A percentile compares a stretch with the other conserved stretches of the same genome.
Conservation (phyloP, 345 rosid species). For the Populus nigra region DNA sequence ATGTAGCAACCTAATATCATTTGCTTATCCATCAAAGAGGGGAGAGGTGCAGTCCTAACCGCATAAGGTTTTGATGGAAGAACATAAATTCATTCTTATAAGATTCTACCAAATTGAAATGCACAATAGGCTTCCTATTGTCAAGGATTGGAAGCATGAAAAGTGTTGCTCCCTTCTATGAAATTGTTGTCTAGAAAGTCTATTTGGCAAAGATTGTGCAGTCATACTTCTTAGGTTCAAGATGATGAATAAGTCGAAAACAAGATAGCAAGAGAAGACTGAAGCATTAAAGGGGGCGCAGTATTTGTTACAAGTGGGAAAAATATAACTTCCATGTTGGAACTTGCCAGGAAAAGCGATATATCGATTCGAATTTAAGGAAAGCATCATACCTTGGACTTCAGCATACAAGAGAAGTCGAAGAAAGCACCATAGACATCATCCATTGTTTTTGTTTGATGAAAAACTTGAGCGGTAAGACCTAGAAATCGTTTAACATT, state of each 20-base stretch:
- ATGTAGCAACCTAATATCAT: background rate
- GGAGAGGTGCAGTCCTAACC: no score
- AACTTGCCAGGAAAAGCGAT: background rate
- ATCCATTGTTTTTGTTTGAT: conserved; percentile 73
- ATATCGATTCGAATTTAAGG: background rate
- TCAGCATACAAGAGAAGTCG: conserved; percentile 70
- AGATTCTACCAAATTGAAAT: background rate
- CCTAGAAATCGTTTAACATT: conserved; percentile 41
- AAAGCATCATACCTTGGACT: conserved; percentile 50
- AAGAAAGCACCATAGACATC: conserved; percentile 89
- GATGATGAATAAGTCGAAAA: background rate
- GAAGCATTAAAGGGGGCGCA: background rate
- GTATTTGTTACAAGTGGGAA: background rate
- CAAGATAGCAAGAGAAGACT: background rate
- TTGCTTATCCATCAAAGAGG: background rate
- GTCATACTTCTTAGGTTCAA: background rate
- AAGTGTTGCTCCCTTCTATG: background rate
- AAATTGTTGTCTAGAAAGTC: background rate
- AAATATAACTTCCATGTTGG: background rate
- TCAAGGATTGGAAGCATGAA: background rate
- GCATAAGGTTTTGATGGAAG: background rate
- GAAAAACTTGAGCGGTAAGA: conserved; percentile 82
- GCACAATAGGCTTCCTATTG: background rate
- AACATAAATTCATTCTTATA: background rate
- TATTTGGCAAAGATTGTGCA: background rate